Conservation (phyloP, 2,329 filamentous ascomycete species). For the Exophiala mesophila region DNA sequence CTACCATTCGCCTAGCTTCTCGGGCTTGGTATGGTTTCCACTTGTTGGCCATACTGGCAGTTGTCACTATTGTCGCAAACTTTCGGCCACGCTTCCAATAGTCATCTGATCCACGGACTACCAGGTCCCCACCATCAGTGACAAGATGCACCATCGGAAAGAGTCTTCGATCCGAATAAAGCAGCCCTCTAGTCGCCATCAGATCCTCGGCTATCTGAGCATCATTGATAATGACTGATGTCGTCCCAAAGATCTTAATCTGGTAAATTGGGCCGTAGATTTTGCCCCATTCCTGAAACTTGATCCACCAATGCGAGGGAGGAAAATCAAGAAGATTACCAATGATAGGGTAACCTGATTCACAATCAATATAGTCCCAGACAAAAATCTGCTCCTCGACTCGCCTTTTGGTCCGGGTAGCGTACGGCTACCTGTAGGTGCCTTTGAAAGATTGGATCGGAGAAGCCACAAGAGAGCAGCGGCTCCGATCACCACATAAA, state of each 20-base stretch:
- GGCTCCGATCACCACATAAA: background rate
- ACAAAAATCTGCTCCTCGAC: background rate
- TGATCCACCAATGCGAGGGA: background rate
- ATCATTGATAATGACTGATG: constrained; percentile 34
- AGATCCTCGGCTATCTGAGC: constrained; percentile 30
- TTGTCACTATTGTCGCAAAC: background rate
- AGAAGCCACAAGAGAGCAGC: background rate
- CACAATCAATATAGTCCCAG: background rate
- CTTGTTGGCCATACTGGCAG: background rate
- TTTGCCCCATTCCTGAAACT: constrained; percentile 3
- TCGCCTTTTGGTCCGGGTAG: background rate
- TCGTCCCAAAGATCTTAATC: constrained; percentile 28
- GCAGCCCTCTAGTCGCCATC: constrained; percentile 29
- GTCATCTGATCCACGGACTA: background rate
- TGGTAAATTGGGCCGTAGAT: constrained; percentile 2
- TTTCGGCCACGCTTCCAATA: background rate
- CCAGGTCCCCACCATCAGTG: background rate
- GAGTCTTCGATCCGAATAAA: constrained; percentile 22
- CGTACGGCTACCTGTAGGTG: background rate
- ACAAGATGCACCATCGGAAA: background rate
- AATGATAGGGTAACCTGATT: constrained; percentile 13
- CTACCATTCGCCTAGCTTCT: background rate
- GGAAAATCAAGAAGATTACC: constrained; percentile 12
- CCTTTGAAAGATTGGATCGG: background rate
- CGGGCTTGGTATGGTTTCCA: background rate